Base-by-base conservation (phyloP, 2,329 filamentous ascomycete species). In the Cladophialophora chaetospira region DNA sequence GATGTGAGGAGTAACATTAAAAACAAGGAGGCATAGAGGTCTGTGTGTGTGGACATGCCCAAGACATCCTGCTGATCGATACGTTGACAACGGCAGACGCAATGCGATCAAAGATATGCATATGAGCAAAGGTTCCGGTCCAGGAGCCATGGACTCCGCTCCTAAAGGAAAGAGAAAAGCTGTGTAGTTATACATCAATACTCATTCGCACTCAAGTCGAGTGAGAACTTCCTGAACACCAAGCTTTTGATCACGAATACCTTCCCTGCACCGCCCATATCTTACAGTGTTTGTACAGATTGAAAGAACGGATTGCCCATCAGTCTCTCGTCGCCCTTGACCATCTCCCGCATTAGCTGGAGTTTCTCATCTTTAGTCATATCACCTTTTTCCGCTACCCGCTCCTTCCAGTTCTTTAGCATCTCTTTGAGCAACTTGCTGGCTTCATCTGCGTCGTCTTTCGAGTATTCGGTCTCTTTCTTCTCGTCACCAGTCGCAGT, bases 391-490 rank as follows among this genome's bases (percentile, higher is more conserved):
- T 56, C 59, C 70, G 93, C 87, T 6, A 85, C 79, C 63, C 84
- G 78, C 50, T 84, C 80, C 78, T 96, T 97, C 94, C 94, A 99
- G 70, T 85, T 82, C 36, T 88, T 75, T 57, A 99, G 75, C 69
- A 97, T 81, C 44, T 87, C 83, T 75, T 97, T 97, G 46, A 99
- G 79, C 74, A 96, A 76, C 21, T 82, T 82, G 70, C 88, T 96
- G 5, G 94, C 94, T 70, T 93, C 85, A 66, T 96, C 91, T 0
- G 97, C 88, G 65, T 99, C 91, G 62, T 91, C 83, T 67, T 91
- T 91, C 63, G 82, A 88, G 70, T 90, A 91, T 64, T 83, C 76
- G n/a, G n/a, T n/a, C 40, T 82, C 72, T 5, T 79, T 77, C 5
- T 60, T 61, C 26, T 52, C 29, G n/a, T 58, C 60, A 42, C 81